Base-by-base conservation (phyloP, 371 early-diverging fungal species). In the Smittium mucronatum region DNA sequence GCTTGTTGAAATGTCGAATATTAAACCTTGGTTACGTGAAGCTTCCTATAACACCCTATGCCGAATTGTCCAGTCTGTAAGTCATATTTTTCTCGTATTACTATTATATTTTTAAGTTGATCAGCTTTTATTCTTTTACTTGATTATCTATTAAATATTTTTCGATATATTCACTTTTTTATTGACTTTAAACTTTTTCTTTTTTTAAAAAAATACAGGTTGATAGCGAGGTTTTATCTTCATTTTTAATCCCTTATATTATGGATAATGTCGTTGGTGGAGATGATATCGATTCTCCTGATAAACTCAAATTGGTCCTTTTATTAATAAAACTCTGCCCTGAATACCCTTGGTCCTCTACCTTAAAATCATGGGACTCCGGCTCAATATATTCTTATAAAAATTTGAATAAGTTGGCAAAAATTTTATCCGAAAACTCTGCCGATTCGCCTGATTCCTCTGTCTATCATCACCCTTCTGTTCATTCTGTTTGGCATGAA, bases 401-500 rank as follows among this genome's bases (percentile, higher is more conserved):
- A 67, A 77, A 77, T 66, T 65, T 57, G 31, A 61, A 68, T 33
- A 65, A 63, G 63, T 58, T 74, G 26, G 73, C 30, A 28, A 21
- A 63, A 35, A 69, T 78, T 34, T 73, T 78, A n/a, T 28, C 26
- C 2, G 59, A 59, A 59, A 59, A 59, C 59, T 21, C 64, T 25
- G 32, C 11, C 16, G 64, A 64, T 33, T 21, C 26, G 5, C 5
- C 15, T 25, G 57, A 57, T 47, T 26, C 34, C 25, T 47, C 28
- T 17, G 11, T 47, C 34, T 2, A 35, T 17, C 67, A 67, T 88
- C 83, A 82, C 57, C 89, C 90, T 57, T 86, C 88, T 71, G 80
- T 92, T 57, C 94, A 92, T 74, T 85, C 88, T 2, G 87, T 89
- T 32, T 93, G 93, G 91, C 84, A 86, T 71, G 82, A 83, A 61